Conservation (phyloP, 805 yeast species). For the Zygotorulaspora sp. region DNA sequence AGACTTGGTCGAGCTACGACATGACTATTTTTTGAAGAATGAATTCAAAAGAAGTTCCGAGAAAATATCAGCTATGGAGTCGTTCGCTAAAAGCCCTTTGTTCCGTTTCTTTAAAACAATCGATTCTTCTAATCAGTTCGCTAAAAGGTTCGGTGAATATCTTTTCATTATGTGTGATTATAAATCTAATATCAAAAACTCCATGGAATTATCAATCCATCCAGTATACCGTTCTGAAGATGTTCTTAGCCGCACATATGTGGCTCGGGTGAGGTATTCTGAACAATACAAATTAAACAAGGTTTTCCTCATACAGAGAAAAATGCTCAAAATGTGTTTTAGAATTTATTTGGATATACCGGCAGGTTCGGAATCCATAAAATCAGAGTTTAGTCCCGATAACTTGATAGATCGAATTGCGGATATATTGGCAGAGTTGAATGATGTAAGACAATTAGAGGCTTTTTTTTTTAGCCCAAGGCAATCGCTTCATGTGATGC, state of each 20-base stretch:
- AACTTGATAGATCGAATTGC: conserved; percentile 15
- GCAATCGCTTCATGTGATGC: conserved; percentile 20
- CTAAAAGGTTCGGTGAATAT: conserved; percentile 17
- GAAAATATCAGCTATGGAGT: conserved; percentile 10
- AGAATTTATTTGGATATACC: conserved; percentile 21
- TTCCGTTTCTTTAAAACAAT: conserved; percentile 17
- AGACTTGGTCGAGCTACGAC: conserved; percentile 24
- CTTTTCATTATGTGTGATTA: conserved; percentile 21
- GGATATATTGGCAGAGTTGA: conserved; percentile 13
- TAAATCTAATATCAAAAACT: not conserved
- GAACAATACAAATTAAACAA: conserved; percentile 12
- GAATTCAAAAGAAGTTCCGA: conserved; percentile 12
- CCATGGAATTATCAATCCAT: conserved; percentile 9
- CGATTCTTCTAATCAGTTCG: conserved; percentile 16
- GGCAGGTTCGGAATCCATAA: conserved; percentile 13
- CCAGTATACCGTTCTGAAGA: conserved; percentile 22
- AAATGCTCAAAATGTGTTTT: conserved; percentile 19
- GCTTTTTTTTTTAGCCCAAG: conserved; percentile 16
- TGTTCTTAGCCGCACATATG: conserved; percentile 14
- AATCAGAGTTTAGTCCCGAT: conserved; percentile 16
- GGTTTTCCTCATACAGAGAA: conserved; percentile 24
- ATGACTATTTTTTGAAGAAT: conserved; percentile 23
- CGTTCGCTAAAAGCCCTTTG: conserved; percentile 22
- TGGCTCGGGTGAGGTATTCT: conserved; percentile 14
- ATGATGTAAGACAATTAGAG: conserved; percentile 18